Conservation (phyloP, 139 green algal genomes). For the Chlorella sp. region DNA sequence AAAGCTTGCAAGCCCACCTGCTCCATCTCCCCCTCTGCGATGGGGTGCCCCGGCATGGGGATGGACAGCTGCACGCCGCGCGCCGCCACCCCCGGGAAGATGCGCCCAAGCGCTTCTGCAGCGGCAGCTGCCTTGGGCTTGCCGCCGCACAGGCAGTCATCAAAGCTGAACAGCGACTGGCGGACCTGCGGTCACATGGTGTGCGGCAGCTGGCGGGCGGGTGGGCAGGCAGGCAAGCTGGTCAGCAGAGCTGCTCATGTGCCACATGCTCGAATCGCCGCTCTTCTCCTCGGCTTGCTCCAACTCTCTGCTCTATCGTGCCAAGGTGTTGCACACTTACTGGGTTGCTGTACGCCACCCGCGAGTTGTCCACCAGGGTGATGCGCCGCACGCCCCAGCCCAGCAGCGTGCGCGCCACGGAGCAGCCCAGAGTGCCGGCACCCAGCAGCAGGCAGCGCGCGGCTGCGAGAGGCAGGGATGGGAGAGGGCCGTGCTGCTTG, state of each 20-base stretch:
- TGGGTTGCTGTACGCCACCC: conserved; percentile 91
- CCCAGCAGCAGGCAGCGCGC: conserved; percentile 91
- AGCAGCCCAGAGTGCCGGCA: conserved; percentile 91
- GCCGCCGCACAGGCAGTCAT: conserved; percentile 91
- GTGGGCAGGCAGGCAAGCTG: neutral
- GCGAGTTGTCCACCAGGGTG: conserved; percentile 86
- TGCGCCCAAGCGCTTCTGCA: conserved; percentile 72
- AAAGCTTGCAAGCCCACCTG: conserved; percentile 25
- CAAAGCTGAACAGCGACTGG: conserved; percentile 90
- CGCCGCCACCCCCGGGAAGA: conserved; percentile 72
- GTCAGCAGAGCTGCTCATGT: too few species aligned
- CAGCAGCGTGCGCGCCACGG: conserved; percentile 89
- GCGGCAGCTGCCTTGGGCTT: conserved; percentile 89
- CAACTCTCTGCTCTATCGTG: too few species aligned
- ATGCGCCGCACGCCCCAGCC: conserved; percentile 92
- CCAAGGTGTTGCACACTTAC: too few species aligned
- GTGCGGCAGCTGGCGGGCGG: neutral
- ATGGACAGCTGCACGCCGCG: conserved; percentile 69
- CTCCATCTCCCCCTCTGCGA: conserved; percentile 35
- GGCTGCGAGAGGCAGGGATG: neutral
- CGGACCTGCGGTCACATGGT: conserved; percentile 55
- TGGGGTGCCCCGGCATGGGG: conserved; percentile 93
- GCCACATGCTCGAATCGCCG: too few species aligned
- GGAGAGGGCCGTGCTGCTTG: neutral
- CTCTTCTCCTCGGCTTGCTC: too few species aligned